Evolutionary conservation across 225 moss, liverwort and hornwort species (phyloP).

Genomic region (Rhytidiadelphus loreus): DNA sequence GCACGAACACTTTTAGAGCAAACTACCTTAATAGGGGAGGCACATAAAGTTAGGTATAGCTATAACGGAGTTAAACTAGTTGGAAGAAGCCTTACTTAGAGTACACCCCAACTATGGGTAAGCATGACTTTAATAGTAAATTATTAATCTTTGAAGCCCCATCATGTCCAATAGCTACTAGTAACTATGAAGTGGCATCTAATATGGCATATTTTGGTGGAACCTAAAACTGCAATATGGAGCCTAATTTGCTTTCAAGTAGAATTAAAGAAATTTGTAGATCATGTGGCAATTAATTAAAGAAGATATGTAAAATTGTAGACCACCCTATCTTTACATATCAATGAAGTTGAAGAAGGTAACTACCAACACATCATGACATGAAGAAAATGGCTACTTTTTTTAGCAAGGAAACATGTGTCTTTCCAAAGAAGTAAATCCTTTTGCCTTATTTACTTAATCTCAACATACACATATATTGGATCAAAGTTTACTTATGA

Average conservation of each 20-base stretch:
- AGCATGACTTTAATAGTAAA: not conserved
- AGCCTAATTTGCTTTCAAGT: not conserved
- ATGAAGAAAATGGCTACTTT: not conserved
- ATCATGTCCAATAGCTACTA: not conserved
- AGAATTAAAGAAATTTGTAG: not conserved
- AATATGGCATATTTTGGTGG: not conserved
- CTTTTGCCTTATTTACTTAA: not conserved
- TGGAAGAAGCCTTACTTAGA: no score
- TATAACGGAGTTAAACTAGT: no score
- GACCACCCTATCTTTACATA: not conserved
- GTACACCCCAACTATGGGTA: no score
- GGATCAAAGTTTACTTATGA: not conserved
- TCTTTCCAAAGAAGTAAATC: not conserved
- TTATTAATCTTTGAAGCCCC: not conserved
- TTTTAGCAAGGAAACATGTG: accelerated
- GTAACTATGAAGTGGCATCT: not conserved
- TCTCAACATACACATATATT: not conserved
- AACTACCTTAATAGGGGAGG: no score
- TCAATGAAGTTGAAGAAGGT: not conserved
- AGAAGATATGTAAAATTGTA: not conserved
- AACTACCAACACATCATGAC: not conserved
- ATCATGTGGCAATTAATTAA: not conserved
- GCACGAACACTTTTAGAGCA: no score
- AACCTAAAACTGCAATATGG: not conserved
- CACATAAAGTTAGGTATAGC: no score